phyloP scores from a whole-genome alignment of 2,329 filamentous ascomycete species.

The Aspergillus arachidicola region DNA sequence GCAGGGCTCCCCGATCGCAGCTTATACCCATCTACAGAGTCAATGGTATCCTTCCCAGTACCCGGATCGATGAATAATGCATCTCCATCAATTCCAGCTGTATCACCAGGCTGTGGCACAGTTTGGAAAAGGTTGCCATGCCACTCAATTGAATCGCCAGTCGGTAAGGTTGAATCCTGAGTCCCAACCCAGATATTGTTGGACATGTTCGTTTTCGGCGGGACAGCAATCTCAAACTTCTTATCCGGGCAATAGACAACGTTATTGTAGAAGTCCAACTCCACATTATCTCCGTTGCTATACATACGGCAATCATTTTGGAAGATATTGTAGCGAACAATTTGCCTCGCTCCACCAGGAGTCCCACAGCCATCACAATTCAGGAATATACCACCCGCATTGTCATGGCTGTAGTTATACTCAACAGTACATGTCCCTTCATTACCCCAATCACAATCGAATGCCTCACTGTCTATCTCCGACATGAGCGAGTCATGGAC shows the following conservation, averaged over 20 bases:
- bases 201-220: background rate
- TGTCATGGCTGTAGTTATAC: background rate
- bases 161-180: background rate
- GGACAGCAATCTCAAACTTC: background rate
- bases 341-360: background rate
- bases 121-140: background rate
- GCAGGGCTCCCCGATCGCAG: background rate
- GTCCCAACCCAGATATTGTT: background rate
- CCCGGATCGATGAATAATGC: background rate
- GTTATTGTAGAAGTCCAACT: background rate
- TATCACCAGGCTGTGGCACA: background rate
- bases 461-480: background rate
- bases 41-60: background rate
- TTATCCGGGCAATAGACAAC: background rate
- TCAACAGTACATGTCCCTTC: background rate
- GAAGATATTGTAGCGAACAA: background rate
- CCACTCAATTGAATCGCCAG: background rate
- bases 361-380: background rate
- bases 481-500: background rate
- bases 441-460: background rate
- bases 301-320: background rate
- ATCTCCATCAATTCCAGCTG: background rate
- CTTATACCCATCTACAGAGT: background rate
- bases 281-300: background rate
- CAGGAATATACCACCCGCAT: background rate